These are phyloP conservation scores for Cryptomeria japonica DNA, from an alignment of 75 land plant species.

Conservation along the genomic window DNA sequence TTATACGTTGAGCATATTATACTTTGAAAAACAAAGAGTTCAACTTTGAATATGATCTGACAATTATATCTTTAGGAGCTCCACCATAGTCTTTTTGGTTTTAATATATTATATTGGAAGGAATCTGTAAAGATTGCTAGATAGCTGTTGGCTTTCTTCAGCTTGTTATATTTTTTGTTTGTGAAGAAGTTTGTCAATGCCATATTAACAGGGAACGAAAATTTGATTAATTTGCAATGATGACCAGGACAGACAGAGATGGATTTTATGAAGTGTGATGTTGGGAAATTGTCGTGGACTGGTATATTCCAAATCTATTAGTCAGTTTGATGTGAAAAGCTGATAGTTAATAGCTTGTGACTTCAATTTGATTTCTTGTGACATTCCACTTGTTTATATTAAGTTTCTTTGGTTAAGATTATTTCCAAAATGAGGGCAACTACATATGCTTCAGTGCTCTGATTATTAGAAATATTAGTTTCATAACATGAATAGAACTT, in stretches of 20 bases:
- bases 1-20: background rate
- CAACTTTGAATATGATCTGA: background rate
- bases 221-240: constrained; percentile 6
- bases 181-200: background rate
- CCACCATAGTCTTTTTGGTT: no score
- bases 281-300: constrained; percentile 49
- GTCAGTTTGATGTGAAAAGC: background rate
- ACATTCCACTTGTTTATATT: background rate
- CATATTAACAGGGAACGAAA: background rate
- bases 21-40: background rate
- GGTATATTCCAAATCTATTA: constrained; percentile 35
- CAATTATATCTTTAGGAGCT: background rate
- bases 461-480: background rate
- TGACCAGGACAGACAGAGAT: constrained; percentile 55
- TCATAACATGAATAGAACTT: background rate
- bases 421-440: background rate
- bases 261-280: constrained; percentile 58
- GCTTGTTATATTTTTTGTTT: background rate
- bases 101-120: background rate
- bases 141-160: background rate
- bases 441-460: background rate
- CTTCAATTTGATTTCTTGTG: background rate
- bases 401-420: background rate
- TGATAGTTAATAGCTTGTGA: background rate
- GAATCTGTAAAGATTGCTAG: background rate